Evolutionary conservation across 768 basidiomycete species (phyloP).

Genomic region (Tulasnella sp.): DNA sequence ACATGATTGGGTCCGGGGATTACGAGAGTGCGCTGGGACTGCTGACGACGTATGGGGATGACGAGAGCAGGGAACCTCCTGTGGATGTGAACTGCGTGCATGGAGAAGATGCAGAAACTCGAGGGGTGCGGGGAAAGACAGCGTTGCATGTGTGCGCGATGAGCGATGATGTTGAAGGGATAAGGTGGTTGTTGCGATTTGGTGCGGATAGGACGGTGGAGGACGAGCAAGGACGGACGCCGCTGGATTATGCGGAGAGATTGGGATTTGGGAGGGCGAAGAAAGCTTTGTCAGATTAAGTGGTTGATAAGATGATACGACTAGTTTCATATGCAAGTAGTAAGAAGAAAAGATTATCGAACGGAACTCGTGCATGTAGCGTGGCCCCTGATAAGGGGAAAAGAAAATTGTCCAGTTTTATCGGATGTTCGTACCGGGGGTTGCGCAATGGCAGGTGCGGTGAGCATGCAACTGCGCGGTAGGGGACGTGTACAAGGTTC

Average conservation of each 20-base stretch:
- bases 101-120: not conserved
- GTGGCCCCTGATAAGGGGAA: not conserved
- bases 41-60: not conserved
- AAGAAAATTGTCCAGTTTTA: not conserved
- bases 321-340: not conserved
- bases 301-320: not conserved
- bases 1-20: not conserved
- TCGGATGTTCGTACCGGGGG: not conserved
- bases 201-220: not conserved
- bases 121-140: not conserved
- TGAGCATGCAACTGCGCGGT: not conserved
- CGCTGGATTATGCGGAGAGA: constrained; percentile 5
- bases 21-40: not conserved
- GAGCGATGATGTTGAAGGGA: not conserved
- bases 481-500: not conserved
- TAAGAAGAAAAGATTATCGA: not conserved
- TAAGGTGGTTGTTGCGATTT: constrained; percentile 7
- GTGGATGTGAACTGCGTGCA: constrained; percentile 1
- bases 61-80: not conserved
- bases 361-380: not conserved
- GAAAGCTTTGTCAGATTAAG: not conserved
- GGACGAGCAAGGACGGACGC: not conserved
- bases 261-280: not conserved
- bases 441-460: not conserved
- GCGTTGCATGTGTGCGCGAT: constrained; percentile 1